Evolutionary conservation across 306 rosid genomes (phyloP).

Genomic region (Echinosophora koreensis): DNA sequence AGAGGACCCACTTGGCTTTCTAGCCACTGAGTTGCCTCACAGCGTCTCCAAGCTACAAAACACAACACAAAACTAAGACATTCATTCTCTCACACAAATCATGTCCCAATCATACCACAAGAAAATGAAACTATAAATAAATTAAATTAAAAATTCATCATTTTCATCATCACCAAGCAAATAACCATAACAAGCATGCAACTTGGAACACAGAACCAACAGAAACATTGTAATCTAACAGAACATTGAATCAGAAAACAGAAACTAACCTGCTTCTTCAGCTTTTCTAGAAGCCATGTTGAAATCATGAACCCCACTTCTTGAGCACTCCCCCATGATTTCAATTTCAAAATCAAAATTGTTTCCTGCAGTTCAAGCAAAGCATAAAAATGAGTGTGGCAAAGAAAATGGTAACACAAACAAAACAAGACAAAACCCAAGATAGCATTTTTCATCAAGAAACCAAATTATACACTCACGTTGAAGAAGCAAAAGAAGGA

Average conservation of each 20-base stretch:
- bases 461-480: not conserved
- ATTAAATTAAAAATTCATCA: not conserved
- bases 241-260: slow-evolving; percentile 10
- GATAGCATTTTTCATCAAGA: not conserved
- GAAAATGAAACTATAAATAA: not conserved
- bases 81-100: slow-evolving; percentile 7
- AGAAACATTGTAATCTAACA: not conserved
- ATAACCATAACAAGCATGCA: not conserved
- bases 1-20: slow-evolving; percentile 81
- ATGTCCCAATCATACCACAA: not conserved
- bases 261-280: slow-evolving; percentile 82
- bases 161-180: not conserved
- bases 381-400: not conserved
- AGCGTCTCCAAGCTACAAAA: slow-evolving; percentile 84
- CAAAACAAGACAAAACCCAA: no score
- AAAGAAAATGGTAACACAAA: no score
- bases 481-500: not conserved
- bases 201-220: not conserved
- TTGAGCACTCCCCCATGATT: slow-evolving; percentile 61
- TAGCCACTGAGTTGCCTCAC: slow-evolving; percentile 89
- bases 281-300: slow-evolving; percentile 92
- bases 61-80: not conserved
- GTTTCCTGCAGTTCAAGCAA: not conserved
- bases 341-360: not conserved
- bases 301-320: slow-evolving; percentile 67